A percentile compares a stretch with the other conserved stretches of the same genome.
phyloP scores from a whole-genome alignment of 2,329 filamentous ascomycete genomes.

The Penicillium sp. region DNA sequence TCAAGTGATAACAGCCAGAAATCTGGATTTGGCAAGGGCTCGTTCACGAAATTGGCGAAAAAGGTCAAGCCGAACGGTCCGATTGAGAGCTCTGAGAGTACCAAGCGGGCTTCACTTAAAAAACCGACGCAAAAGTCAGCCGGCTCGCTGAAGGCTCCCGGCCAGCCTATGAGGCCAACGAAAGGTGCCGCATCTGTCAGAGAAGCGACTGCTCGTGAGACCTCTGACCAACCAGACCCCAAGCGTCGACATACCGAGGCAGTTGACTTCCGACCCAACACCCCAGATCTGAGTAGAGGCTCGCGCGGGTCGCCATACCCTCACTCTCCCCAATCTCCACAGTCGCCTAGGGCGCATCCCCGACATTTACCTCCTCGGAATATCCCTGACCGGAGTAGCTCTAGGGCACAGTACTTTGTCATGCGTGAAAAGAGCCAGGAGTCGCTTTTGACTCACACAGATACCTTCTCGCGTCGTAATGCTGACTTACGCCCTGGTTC shows the following conservation, averaged over 20 bases:
- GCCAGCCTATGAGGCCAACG: constrained; percentile 20
- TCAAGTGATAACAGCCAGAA: constrained; percentile 30
- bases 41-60: constrained; percentile 40
- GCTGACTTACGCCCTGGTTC: constrained; percentile 43
- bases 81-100: constrained; percentile 31
- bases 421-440: constrained; percentile 46
- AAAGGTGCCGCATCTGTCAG: constrained; percentile 27
- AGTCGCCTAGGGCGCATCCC: constrained; percentile 29
- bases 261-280: constrained; percentile 18
- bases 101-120: constrained; percentile 24
- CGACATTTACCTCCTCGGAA: constrained; percentile 26
- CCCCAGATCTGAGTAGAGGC: constrained; percentile 35
- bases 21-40: constrained; percentile 30
- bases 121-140: constrained; percentile 26
- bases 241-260: constrained; percentile 20
- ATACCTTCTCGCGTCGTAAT: constrained; percentile 46
- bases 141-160: constrained; percentile 3
- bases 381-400: constrained; percentile 20
- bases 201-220: constrained; percentile 20
- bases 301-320: constrained; percentile 35
- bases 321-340: constrained; percentile 28
- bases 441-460: constrained; percentile 47
- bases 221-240: constrained; percentile 10
- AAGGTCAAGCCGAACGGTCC: constrained; percentile 34
- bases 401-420: constrained; percentile 38